Base-by-base conservation (phyloP, 208 protist species). In the Strigomonas culicis region DNA sequence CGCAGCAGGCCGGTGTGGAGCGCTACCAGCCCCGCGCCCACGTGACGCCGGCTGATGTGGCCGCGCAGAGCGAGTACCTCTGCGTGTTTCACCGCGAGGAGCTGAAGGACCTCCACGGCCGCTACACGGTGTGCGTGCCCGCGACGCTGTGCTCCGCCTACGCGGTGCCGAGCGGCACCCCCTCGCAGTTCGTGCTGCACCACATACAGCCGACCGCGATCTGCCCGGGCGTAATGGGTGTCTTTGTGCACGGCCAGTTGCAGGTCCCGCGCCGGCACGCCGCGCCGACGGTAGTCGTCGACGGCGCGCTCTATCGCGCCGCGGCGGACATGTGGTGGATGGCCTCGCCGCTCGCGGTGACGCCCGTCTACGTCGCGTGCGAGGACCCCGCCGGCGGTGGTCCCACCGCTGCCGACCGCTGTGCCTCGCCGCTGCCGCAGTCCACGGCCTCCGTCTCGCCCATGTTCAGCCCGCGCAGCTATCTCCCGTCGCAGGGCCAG, bases 81-180 rank as follows among this genome's bases (percentile, higher is more conserved):
- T 90, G 83, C 57, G 83, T 93, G 1, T 93, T 93, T 49, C 77
- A 93, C 65, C 68, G 71, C 0, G 87, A 93, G 53, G 87, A 90
- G 28, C 66, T 88, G 41, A 75, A 78, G 27, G 81, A 88, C 50
- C 55, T 72, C 27, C 69, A 70, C 19, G 84, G 80, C 44, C 74
- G 82, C 25, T 90, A 82, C 69, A 75, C 75, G 21, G 72, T 76
- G 27, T 67, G 72, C 30, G 72, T 86, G 31, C 75, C 83, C 0
- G 74, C 70, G 8, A 86, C 77, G 10, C 70, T 88, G 21, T 88
- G 83, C 57, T 82, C 81, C 19, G 73, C 81, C 15, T 93, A 93
- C 60, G 69, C 75, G 2, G 55, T 84, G 2, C 17, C 61, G 24
- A 79, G 80, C 32, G 77, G 74, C 27, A 79, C 81, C 22, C 31